Evolutionary conservation across 176 grass and related monocot genomes (phyloP), one percentile per base, ranked within the genome.

Genomic region (Cenchrus americanus): DNA sequence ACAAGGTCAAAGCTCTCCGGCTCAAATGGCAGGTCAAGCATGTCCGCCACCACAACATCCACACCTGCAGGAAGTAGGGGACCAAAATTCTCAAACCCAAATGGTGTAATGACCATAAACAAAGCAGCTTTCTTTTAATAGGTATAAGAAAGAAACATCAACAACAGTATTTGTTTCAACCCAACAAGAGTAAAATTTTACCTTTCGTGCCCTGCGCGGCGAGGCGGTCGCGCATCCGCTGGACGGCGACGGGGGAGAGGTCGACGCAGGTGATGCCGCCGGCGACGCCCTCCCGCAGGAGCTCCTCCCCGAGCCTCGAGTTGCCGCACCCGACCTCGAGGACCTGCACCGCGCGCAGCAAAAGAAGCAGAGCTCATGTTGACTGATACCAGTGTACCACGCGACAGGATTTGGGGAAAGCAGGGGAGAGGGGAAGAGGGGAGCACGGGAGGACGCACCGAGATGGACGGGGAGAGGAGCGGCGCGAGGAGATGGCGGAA

Each of bases 271-370:
- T 99, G 85, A 99, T 76, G 68, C 94, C 92, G 10, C 89, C 85
- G 59, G 76, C 7, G 23, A 99, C 86, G 60, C 93, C 93, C 82
- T 94, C 96, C 69, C 69, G 44, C 44, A 82, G 64, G 19, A 97
- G 76, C 62, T 94, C 94, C 88, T 97, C 96, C 51, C 85, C 73
- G 21, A 99, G 93, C 37, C 81, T 85, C 13, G 96, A 99, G 81
- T 86, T 99, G 14, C 93, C 96, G 34, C 96, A 95, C 11, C 96
- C 96, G 14, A 99, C 78, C 75, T 99, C 96, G 59, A 99, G 59
- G 23, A 94, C 91, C 96, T 93, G 47, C 19, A 10, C 1, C 0
- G 12, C 34, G 9, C 34, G 0, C 51, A 61, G 54, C 9, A 8
- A 19, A 19, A 51, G 14, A 42, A 42, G 10, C 26, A 14, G 14